phyloP scores from a whole-genome alignment of 306 rosid genomes.

The Psophocarpus tetragonolobus region DNA sequence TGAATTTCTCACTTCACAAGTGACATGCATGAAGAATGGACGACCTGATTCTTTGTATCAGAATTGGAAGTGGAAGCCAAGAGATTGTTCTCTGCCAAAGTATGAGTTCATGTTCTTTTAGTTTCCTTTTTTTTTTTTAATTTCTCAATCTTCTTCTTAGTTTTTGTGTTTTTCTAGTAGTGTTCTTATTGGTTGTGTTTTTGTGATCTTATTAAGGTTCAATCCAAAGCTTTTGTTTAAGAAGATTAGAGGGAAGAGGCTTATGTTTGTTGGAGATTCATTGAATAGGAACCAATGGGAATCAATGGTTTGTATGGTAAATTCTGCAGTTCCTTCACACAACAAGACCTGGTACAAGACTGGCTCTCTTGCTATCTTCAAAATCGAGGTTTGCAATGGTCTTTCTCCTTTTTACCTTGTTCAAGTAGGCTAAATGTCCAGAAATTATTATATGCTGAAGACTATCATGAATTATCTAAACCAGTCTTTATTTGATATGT shows the following conservation, averaged over 20 bases:
- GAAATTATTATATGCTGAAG: neutral
- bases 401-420: neutral
- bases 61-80: slow-evolving; percentile 98
- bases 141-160: neutral
- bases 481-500: neutral
- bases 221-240: slow-evolving; percentile 81
- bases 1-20: slow-evolving; percentile 89
- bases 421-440: neutral
- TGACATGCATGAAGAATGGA: slow-evolving; percentile 94
- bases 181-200: slow-evolving; percentile 21
- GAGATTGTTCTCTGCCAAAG: slow-evolving; percentile 89
- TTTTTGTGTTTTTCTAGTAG: neutral
- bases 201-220: slow-evolving; percentile 52
- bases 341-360: slow-evolving; percentile 77
- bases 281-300: slow-evolving; percentile 99
- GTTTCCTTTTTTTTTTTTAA: neutral
- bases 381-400: slow-evolving; percentile 61
- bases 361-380: slow-evolving; percentile 82
- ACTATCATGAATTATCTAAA: neutral
- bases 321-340: slow-evolving; percentile 64
- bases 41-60: slow-evolving; percentile 79
- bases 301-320: slow-evolving; percentile 95
- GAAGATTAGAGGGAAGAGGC: slow-evolving; percentile 92
- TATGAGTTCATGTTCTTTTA: slow-evolving; percentile 21
- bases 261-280: slow-evolving; percentile 98